These are phyloP conservation scores for Sphagnum contortum DNA, from an alignment of 225 moss, liverwort and hornwort genomes.

Conservation along the genomic window DNA sequence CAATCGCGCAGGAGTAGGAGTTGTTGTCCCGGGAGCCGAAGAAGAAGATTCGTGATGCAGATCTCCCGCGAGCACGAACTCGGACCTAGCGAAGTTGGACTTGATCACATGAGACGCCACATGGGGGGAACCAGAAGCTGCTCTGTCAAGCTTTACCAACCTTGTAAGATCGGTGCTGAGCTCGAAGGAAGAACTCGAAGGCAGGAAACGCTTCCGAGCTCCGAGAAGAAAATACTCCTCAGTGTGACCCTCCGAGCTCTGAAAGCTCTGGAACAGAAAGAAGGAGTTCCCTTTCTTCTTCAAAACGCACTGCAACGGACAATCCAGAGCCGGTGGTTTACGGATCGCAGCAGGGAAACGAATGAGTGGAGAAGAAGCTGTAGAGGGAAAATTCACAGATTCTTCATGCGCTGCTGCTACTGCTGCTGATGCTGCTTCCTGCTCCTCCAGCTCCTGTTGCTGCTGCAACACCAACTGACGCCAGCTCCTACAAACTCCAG, in stretches of 20 bases:
- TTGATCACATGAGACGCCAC: conserved; percentile 12
- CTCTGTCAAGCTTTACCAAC: conserved; percentile 2
- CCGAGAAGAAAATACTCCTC: too few relatives aligned
- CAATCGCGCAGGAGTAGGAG: conserved; percentile 5
- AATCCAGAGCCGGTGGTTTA: too few relatives aligned
- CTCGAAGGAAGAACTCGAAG: too few relatives aligned
- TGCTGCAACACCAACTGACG: background rate
- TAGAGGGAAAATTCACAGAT: too few relatives aligned
- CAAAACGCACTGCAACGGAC: too few relatives aligned
- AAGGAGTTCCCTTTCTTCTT: background rate
- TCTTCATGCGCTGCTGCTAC: conserved; percentile 6
- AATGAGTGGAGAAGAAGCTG: too few relatives aligned
- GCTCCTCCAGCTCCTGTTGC: background rate
- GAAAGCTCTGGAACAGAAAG: background rate
- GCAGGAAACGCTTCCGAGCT: too few relatives aligned
- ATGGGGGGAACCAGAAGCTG: background rate
- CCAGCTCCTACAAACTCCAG: too few relatives aligned
- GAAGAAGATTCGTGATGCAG: too few relatives aligned
- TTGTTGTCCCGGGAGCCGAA: background rate
- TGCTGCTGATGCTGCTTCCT: background rate
- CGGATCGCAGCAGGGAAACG: too few relatives aligned
- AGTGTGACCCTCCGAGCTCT: too few relatives aligned
- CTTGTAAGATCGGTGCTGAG: too few relatives aligned
- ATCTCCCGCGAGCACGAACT: conserved; percentile 39
- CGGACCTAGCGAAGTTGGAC: conserved; percentile 71